phyloP scores from a whole-genome alignment of 2,329 filamentous ascomycete genomes.

The Exophiala lecanii-corni region DNA sequence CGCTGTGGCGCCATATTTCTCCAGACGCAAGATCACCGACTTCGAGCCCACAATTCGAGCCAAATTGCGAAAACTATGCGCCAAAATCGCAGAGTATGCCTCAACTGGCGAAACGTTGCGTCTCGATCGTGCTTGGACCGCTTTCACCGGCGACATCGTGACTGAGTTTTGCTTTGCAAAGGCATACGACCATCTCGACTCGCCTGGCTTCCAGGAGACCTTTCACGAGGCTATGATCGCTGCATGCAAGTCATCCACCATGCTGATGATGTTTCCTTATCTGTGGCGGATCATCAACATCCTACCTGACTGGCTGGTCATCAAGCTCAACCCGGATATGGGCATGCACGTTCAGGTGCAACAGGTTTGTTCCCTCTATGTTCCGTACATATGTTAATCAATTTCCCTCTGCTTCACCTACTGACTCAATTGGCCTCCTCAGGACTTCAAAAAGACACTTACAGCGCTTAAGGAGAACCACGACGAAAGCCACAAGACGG shows the following conservation, averaged over 20 bases:
- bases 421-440: too few species aligned
- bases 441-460: constrained; percentile 3
- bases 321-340: background rate
- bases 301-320: constrained; percentile 23
- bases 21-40: constrained; percentile 7
- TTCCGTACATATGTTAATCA: too few species aligned
- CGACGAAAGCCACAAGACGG: constrained; percentile 17
- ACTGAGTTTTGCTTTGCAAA: constrained; percentile 36
- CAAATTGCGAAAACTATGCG: constrained; percentile 26
- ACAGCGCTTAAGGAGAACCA: background rate
- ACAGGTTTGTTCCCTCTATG: constrained; percentile 6
- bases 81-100: constrained; percentile 26
- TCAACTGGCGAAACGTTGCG: constrained; percentile 24
- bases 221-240: constrained; percentile 18
- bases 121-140: constrained; percentile 30
- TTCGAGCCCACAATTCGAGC: constrained; percentile 24
- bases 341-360: constrained; percentile 11
- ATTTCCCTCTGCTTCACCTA: too few species aligned
- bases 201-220: constrained; percentile 17
- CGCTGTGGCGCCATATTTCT: constrained; percentile 6
- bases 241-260: constrained; percentile 10
- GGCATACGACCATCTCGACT: constrained; percentile 19
- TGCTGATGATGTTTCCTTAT: constrained; percentile 15
- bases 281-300: constrained; percentile 23
- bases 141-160: constrained; percentile 44